Evolutionary conservation across 2,329 filamentous ascomycete species (phyloP).

Genomic region (Pestalotiopsis sp.): DNA sequence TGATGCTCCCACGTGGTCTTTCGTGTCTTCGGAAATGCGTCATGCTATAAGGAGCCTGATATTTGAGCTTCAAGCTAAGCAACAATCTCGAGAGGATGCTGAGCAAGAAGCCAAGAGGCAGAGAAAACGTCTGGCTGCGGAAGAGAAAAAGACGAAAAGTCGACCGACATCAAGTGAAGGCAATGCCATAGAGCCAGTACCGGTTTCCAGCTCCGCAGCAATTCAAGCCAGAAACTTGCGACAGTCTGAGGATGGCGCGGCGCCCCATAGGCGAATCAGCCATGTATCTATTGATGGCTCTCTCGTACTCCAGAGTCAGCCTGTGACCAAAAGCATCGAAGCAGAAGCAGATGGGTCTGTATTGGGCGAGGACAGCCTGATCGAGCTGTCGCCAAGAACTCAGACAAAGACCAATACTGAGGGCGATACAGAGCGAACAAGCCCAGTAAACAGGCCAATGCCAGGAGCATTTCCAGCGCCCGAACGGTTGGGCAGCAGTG

Average conservation of each 20-base stretch:
- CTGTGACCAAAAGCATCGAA: background rate
- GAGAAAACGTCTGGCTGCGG: slow-evolving; percentile 27
- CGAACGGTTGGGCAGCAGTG: background rate
- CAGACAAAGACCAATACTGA: background rate
- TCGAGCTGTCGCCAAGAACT: background rate
- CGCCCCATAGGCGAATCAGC: background rate
- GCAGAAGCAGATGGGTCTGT: background rate
- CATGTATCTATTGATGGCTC: background rate
- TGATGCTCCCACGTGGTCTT: slow-evolving; percentile 52
- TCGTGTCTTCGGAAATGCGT: slow-evolving; percentile 65
- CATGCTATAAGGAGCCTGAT: slow-evolving; percentile 68
- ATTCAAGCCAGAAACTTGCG: background rate
- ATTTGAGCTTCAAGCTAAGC: slow-evolving; percentile 62
- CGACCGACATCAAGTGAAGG: slow-evolving; percentile 5
- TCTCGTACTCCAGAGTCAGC: background rate
- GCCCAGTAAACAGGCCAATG: background rate
- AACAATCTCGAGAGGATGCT: slow-evolving; percentile 46
- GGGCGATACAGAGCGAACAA: background rate
- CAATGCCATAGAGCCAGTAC: background rate
- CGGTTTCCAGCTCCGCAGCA: background rate
- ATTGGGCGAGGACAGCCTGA: background rate
- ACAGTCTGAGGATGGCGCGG: background rate
- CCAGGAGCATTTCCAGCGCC: background rate
- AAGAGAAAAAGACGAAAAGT: slow-evolving; percentile 10
- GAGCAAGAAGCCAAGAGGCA: slow-evolving; percentile 40